These are phyloP conservation scores for Ustilago bromivora DNA, from an alignment of 1,284 basidiomycete species.

Conservation along the genomic window DNA sequence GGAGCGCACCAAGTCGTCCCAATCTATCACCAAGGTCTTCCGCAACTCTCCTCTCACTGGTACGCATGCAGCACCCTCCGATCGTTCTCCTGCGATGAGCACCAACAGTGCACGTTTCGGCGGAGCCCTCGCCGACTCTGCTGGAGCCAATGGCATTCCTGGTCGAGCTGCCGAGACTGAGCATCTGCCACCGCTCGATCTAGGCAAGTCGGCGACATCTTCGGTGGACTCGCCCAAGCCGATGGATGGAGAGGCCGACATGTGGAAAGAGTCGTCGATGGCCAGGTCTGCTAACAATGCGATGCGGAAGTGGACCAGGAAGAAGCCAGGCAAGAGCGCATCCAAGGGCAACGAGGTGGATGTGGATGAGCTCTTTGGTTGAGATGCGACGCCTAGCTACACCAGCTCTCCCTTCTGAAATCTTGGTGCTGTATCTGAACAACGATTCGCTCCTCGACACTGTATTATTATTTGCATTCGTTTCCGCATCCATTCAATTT, in stretches of 20 bases:
- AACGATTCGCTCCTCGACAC: not conserved
- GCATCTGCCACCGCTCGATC: slow-evolving; percentile 19
- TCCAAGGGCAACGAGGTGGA: slow-evolving; percentile 23
- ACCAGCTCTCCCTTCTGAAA: not conserved
- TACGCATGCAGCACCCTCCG: slow-evolving; percentile 3
- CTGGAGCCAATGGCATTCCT: not conserved
- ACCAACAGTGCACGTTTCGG: not conserved
- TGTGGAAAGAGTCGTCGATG: slow-evolving; percentile 32
- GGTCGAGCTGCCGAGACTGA: slow-evolving; percentile 9
- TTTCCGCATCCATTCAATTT: not conserved
- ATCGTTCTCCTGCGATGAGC: slow-evolving; percentile 10
- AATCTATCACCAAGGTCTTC: slow-evolving; percentile 33
- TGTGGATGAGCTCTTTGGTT: slow-evolving; percentile 35
- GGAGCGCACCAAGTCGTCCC: slow-evolving; percentile 33
- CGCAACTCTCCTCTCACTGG: slow-evolving; percentile 20
- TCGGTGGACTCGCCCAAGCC: slow-evolving; percentile 11
- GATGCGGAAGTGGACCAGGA: slow-evolving; percentile 35
- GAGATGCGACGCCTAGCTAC: not conserved
- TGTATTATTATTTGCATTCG: slow-evolving; percentile 7
- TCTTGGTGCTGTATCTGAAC: slow-evolving; percentile 15
- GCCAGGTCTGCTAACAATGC: slow-evolving; percentile 12
- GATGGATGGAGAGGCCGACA: slow-evolving; percentile 22
- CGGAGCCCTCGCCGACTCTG: slow-evolving; percentile 6
- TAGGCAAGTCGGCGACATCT: slow-evolving; percentile 15
- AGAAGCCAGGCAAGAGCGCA: slow-evolving; percentile 9